Evolutionary conservation across 441 rosid species (phyloP).

Genomic region (Bocquillonia castaneifolia): DNA sequence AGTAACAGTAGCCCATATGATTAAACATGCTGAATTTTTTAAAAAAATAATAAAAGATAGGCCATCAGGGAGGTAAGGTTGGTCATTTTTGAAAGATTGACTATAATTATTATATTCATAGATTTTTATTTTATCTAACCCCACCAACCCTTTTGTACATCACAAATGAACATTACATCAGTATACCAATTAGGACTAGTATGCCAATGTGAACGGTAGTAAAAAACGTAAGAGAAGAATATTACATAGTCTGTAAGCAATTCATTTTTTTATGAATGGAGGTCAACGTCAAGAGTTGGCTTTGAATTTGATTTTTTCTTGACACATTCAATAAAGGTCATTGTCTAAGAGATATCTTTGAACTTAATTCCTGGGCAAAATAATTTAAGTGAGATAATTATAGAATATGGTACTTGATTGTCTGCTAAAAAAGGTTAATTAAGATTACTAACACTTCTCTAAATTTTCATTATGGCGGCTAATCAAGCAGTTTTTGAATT

Average conservation of each 20-base stretch:
- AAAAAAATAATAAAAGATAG: neutral
- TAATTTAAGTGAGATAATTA: no score
- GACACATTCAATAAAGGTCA: neutral
- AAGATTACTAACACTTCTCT: no score
- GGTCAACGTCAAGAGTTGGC: neutral
- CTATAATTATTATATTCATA: no score
- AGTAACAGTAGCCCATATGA: neutral
- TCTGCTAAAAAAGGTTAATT: no score
- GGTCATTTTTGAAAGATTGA: slow-evolving; percentile 12
- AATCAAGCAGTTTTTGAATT: no score
- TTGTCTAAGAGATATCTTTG: no score
- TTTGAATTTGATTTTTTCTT: neutral
- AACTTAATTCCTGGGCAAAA: no score
- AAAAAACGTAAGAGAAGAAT: neutral
- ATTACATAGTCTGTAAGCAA: slow-evolving; percentile 2
- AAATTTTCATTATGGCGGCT: no score
- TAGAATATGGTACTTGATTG: no score
- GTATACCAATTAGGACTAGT: slow-evolving; percentile 10
- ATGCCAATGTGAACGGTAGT: neutral
- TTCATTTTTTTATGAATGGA: neutral
- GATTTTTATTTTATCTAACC: neutral
- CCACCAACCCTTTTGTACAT: neutral
- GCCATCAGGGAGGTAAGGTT: neutral
- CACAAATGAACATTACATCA: no score
- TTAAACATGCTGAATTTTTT: neutral